Base-by-base conservation (phyloP, 2,329 filamentous ascomycete species). In the Paraphaeosphaeria sporulosa region DNA sequence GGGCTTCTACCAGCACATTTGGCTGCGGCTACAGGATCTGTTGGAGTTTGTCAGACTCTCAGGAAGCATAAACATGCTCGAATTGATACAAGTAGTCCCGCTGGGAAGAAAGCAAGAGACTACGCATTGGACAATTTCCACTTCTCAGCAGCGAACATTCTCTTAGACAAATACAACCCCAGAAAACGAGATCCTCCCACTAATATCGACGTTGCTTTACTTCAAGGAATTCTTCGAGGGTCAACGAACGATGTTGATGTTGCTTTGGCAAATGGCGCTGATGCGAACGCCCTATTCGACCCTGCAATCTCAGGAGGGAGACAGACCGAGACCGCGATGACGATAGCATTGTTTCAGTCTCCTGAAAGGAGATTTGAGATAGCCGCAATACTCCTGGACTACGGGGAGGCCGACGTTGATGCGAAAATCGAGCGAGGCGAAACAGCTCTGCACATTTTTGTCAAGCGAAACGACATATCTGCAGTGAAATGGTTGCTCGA, bases 381-480 rank as follows among this genome's bases (percentile, higher is more conserved):
- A 42, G 44, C 54, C 15, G 12, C 19, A 7, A 7, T n/a, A 25
- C 54, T 49, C 6, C 13, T 25, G 4, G 15, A 25, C 15, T 25
- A 15, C n/a, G 53, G 40, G 3, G 43, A n/a, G n/a, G n/a, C 43
- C 8, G 43, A 23, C 13, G 3, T 56, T 0, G 43, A 56, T 10
- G 32, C 30, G 17, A n/a, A 25, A 27, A 19, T 23, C 5, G 21
- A 40, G 5, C 13, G 38, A 7, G 43, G 30, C 30, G 34, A 46
- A 25, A 56, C 53, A 40, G 43, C 53, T 40, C 19, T 56, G 8
- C 53, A 56, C 27, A 17, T 40, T 9, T 47, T 6, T 19, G 42
- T 36, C 25, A 12, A 12, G 13, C 46, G 21, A 32, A 1, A 21
- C 6, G n/a, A 46, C 10, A 15, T 6, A 7, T 1, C 7, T 27